Base-by-base conservation (phyloP, 176 grass and related monocot genomes). In the Hordeum marinum region DNA sequence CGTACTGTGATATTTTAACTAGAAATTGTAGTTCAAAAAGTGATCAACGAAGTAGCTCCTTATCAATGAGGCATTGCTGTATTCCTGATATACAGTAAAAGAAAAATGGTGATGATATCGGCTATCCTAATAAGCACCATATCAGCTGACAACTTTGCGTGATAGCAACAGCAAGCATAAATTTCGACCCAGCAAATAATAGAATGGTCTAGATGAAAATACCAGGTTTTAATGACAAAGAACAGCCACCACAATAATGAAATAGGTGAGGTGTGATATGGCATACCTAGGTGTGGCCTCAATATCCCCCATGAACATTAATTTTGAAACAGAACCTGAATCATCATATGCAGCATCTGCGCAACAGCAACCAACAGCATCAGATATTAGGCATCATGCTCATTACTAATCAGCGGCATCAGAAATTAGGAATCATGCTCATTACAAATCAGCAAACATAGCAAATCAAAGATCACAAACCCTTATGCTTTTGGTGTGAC, bases 231-330 rank as follows among this genome's bases (percentile, higher is more conserved):
- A 17, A 26, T 63, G 72, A 35, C 20, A 85, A 57, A 71, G 63
- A 50, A 75, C 25, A 73, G 36, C 41, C 15, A 72, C 18, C 17
- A 3, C 4, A 66, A 72, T 29, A 80, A 84, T 14, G 1, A 39
- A 75, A 78, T 15, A 62, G 37, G 21, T 42, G 52, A 61, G 70
- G 60, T 72, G 63, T 6, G 14, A 68, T 72, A 60, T 43, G 26
- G 58, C 54, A 85, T 86, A 72, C 92, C 80, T 85, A 39, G 84
- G 60, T 18, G 75, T 46, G 63, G 78, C 75, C 4, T 75, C 77
- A 50, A 88, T 80, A 73, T 89, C 92, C 61, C 90, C 92, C 63
- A 72, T 86, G 25, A 90, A 79, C 87, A 92, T 77, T 83, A 90
- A 15, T 75, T 92, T 92, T 66, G 87, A 87, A 4, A 92, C 40